Evolutionary conservation across 805 yeast species (phyloP), one percentile per base, ranked within the genome.

Genomic region (Sugiyamaella boreocaroliniensis): DNA sequence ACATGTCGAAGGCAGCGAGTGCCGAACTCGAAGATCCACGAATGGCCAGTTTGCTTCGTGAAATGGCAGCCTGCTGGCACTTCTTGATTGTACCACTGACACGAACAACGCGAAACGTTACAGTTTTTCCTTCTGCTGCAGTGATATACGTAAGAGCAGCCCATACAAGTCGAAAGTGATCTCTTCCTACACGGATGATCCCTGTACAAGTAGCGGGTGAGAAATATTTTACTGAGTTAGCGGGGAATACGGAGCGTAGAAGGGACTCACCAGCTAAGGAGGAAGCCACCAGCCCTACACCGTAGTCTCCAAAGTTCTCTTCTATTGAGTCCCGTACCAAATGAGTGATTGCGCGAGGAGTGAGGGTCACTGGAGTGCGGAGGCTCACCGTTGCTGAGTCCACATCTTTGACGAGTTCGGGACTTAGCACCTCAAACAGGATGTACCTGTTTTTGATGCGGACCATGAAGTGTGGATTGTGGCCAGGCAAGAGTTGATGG

Each of bases 41-140:
- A 47, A 57, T 55, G 5, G 49, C 44, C 14, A 7, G 14, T 40
- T 52, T 47, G 40, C 55, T 49, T 10, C 80, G 72, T 51, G 75
- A 66, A 29, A 87, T 80, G 0, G 89, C 84, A 53, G 74, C 78
- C 58, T 81, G 77, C 64, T 90, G 95, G 58, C 95, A 80, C 63
- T 87, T 88, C 64, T 82, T 83, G 32, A 90, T 89, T 0, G 97
- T 89, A 0, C 97, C 98, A 62, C 95, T 83, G 0, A 87, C 81
- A 53, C 84, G 85, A 4, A 78, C 69, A 29, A 86, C 83, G 51
- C 82, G 74, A 14, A 89, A 66, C 10, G 85, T 75, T 4, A 81
- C 77, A 0, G 66, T 68, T 6, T 63, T 63, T 19, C 76, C 80
- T 15, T 75, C 81, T 2, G 89, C 61, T 29, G 70, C 69, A 41